phyloP scores from a whole-genome alignment of 345 rosid species.

The Salix suchowensis region DNA sequence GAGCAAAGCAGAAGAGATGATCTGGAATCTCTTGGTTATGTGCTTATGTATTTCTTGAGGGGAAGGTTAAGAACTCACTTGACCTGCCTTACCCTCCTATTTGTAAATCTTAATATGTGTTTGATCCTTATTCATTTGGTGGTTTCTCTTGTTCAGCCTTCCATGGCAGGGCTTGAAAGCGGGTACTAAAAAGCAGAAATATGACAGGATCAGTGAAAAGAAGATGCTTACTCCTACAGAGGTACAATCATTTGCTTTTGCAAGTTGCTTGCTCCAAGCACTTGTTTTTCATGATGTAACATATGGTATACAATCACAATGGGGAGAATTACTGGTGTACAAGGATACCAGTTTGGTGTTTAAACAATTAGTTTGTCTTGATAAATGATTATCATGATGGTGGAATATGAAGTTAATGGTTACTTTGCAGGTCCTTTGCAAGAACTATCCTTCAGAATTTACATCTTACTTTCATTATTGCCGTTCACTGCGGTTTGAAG shows the following conservation, averaged over 20 bases:
- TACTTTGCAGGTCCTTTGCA: slow-evolving; percentile 69
- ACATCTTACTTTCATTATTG: slow-evolving; percentile 93
- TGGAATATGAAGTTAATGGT: not conserved
- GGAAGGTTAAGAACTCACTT: slow-evolving; percentile 58
- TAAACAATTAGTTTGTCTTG: not conserved
- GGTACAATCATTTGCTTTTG: slow-evolving; percentile 39
- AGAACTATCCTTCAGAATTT: slow-evolving; percentile 75
- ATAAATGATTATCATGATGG: not conserved
- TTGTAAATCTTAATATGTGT: not conserved
- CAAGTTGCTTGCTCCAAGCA: not conserved
- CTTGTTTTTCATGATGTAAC: not conserved
- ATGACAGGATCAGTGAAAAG: slow-evolving; percentile 94
- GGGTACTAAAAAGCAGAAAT: slow-evolving; percentile 95
- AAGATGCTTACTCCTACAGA: slow-evolving; percentile 83
- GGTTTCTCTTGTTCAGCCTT: slow-evolving; percentile 50
- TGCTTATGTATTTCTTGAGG: slow-evolving; percentile 91
- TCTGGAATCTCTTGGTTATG: slow-evolving; percentile 98
- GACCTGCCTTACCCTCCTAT: not conserved
- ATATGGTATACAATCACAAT: too few species aligned
- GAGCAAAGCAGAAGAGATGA: slow-evolving; percentile 99
- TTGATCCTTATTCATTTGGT: slow-evolving; percentile 11
- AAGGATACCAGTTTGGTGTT: not conserved
- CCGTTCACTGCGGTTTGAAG: slow-evolving; percentile 88
- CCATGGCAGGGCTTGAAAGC: slow-evolving; percentile 98
- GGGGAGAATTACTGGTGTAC: not conserved